Evolutionary conservation across 345 rosid species (phyloP).

Genomic region (Geranium brycei): DNA sequence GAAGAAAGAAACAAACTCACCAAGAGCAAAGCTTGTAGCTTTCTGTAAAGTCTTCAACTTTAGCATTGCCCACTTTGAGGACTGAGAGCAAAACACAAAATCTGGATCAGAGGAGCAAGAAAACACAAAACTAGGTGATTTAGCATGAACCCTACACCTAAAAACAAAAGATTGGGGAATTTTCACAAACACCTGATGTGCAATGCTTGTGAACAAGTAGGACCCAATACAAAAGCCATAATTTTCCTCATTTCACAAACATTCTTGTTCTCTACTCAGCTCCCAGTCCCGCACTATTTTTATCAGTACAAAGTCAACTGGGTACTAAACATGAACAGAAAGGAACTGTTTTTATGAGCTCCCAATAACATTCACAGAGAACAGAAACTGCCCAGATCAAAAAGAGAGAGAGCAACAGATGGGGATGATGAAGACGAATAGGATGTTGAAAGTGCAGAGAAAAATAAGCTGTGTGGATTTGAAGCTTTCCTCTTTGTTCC

Average conservation of each 20-base stretch:
- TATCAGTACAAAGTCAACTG: neutral
- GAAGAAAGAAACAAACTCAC: no score
- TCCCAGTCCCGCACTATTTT: neutral
- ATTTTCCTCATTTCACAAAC: neutral
- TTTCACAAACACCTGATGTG: neutral
- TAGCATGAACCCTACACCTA: no score
- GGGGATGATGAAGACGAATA: neutral
- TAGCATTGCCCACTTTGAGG: no score
- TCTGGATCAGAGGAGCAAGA: no score
- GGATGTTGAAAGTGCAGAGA: neutral
- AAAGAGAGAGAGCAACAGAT: neutral
- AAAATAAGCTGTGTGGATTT: neutral
- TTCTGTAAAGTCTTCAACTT: no score
- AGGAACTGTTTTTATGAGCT: neutral
- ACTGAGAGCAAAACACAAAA: no score
- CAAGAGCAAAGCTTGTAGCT: no score
- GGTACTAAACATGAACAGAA: neutral
- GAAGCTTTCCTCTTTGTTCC: slow-evolving; percentile 4
- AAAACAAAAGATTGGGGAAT: neutral
- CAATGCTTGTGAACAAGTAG: neutral
- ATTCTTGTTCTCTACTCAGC: neutral
- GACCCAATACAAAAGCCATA: neutral
- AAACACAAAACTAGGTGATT: no score
- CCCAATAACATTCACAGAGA: neutral
- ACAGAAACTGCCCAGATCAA: neutral